Base-by-base conservation (phyloP, 768 basidiomycete genomes). In the Mycena sanguinolenta region DNA sequence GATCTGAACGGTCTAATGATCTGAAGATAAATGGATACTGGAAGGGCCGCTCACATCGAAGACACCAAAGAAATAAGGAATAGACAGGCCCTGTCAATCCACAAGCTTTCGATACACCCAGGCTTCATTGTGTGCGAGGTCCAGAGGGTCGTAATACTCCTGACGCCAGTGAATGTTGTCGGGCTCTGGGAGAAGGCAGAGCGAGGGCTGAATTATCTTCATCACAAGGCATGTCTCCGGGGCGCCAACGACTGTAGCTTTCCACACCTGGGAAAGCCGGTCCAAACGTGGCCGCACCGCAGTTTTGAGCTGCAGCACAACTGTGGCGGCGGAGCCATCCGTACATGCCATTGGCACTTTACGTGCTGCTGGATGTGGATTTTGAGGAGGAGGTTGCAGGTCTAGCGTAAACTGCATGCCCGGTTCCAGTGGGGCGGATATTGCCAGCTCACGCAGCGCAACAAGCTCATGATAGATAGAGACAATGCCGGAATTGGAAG, bases 141-240 rank as follows among this genome's bases (percentile, higher is more conserved):
- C 58, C 42, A 19, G 16, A 44, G 42, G 42, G 42, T 19, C 21
- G 17, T 17, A 14, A 19, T 44, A 44, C 16, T 7, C 13, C 16
- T 19, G 16, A 19, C 13, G 16, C 55, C 58, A 64, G 49, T 55
- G 57, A 2, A 53, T 50, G 52, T 53, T 44, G n/a, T n/a, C n/a
- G 50, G 42, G 55, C 30, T 59, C 63, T 17, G 59, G 50, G 34
- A 6, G 14, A 19, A 7, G 30, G 38, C 57, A 60, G 27, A 64
- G 17, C 7, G 68, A 70, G 42, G 68, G 68, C 63, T 70, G 68
- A 13, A 70, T 54, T 52, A 70, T 70, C 58, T 70, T 70, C 63
- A 70, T 16, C 34, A 65, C 63, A 12, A 70, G 58, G 14, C 23
- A 12, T 23, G 63, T 64, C 25, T 23, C 50, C 14, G 62, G 49